Conservation (phyloP, 2,329 filamentous ascomycete genomes). For the Ophiocordyceps sinensis region DNA sequence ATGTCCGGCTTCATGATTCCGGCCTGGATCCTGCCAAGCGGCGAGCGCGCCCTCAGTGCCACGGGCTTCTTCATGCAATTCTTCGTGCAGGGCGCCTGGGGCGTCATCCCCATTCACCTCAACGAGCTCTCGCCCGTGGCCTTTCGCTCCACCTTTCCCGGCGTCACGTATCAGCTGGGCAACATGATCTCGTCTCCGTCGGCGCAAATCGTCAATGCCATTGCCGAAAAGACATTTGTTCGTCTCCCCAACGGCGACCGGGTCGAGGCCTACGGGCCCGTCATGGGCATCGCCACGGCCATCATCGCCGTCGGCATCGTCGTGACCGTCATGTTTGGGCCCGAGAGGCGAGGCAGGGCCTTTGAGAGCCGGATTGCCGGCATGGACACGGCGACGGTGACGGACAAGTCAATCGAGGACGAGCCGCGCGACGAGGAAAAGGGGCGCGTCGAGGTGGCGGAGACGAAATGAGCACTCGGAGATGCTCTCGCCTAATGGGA, state of each 20-base stretch:
- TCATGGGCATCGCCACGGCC: slow-evolving; percentile 62
- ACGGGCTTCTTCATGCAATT: slow-evolving; percentile 57
- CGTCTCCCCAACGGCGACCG: slow-evolving; percentile 35
- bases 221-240: slow-evolving; percentile 49
- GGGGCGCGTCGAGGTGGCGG: slow-evolving; percentile 6
- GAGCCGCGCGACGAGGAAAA: slow-evolving; percentile 15
- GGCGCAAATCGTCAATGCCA: slow-evolving; percentile 64
- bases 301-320: slow-evolving; percentile 61
- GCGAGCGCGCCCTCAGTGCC: slow-evolving; percentile 43
- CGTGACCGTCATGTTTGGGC: slow-evolving; percentile 53
- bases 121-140: slow-evolving; percentile 59
- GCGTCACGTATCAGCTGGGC: slow-evolving; percentile 58
- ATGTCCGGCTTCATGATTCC: slow-evolving; percentile 50
- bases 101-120: slow-evolving; percentile 57
- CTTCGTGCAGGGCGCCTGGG: slow-evolving; percentile 52
- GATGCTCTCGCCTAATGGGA: background rate
- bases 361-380: slow-evolving; percentile 46
- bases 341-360: slow-evolving; percentile 56
- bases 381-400: slow-evolving; percentile 10
- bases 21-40: slow-evolving; percentile 54
- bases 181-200: slow-evolving; percentile 62
- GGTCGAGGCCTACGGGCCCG: slow-evolving; percentile 58
- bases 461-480: background rate
- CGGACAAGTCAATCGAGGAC: slow-evolving; percentile 12
- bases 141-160: slow-evolving; percentile 57